Percentiles rank a stretch among this genome's conserved stretches.
These are phyloP conservation scores for Volvox reticuliferus DNA, from an alignment of 139 green algal species.

Conservation along the genomic window DNA sequence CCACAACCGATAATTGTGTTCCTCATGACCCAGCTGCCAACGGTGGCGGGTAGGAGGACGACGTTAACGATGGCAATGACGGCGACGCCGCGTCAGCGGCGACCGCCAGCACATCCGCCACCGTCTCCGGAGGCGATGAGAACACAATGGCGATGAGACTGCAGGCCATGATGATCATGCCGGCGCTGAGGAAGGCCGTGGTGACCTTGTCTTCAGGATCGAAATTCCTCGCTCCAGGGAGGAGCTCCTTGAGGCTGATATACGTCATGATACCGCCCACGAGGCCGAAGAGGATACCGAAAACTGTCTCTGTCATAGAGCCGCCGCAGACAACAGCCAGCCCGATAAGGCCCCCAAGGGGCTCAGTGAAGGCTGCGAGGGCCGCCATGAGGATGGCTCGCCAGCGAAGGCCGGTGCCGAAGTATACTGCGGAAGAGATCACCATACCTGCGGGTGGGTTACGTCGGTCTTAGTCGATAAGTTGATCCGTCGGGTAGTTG, in stretches of 20 bases:
- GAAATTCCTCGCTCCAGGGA: conserved; percentile 83
- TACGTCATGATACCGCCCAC: conserved; percentile 85
- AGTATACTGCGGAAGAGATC: conserved; percentile 88
- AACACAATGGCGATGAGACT: conserved; percentile 10
- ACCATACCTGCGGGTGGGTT: conserved; percentile 59
- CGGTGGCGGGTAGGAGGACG: background rate
- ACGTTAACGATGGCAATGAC: background rate
- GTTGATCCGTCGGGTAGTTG: background rate
- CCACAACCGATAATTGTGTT: too few species aligned
- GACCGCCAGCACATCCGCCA: background rate
- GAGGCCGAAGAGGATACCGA: conserved; percentile 69
- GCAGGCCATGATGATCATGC: conserved; percentile 12
- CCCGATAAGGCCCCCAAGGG: conserved; percentile 78
- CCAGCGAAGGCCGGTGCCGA: conserved; percentile 72
- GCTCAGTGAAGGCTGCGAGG: conserved; percentile 82
- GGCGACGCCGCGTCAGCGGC: background rate
- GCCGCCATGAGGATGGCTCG: conserved; percentile 80
- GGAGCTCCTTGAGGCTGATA: conserved; percentile 82
- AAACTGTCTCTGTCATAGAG: conserved; percentile 5
- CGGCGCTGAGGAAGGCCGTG: background rate
- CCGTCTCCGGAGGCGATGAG: background rate
- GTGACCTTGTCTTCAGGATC: conserved; percentile 69
- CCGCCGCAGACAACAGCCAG: conserved; percentile 42
- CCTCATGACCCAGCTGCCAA: background rate
- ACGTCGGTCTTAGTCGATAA: background rate